Base-by-base conservation (phyloP, 2,329 filamentous ascomycete species). In the Boeremia lycopersici region DNA sequence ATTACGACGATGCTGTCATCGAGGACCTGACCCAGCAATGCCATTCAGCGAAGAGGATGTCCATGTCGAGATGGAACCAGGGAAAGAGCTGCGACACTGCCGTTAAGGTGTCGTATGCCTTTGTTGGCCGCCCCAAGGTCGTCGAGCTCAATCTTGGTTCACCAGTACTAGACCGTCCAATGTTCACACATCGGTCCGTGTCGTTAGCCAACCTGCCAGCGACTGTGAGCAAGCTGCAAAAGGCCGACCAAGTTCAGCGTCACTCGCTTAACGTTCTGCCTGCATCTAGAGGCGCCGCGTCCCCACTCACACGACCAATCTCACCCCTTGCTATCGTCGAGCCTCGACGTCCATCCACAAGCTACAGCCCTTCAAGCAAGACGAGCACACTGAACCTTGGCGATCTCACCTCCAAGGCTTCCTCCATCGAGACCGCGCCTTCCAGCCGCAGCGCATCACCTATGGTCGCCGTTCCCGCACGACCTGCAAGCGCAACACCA, bases 41-140 rank as follows among this genome's bases (percentile, higher is more conserved):
- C 53, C 54, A 66, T 33, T 65, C 64, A 35, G 71, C 70, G 7
- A 63, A 69, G 44, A 69, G 64, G 36, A 68, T 74, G 65, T 72
- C 70, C 1, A 63, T 74, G 17, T 68, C 68, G 7, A 34, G 66
- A 47, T 70, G 65, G 61, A 65, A 72, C 41, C 70, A 70, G 49
- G 69, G 68, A 41, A 68, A 67, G 63, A 72, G 68, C 55, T 70
- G 68, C 53, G 72, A 75, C 61, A 65, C 73, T 61, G 74, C 74
- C 31, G 69, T 74, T 39, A 64, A 66, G 35, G 71, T 76, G 12
- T 74, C 73, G 11, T 74, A 73, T 43, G 68, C 72, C 33, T 72
- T 72, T 29, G 73, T 66, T 19, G 74, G 73, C 15, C 71, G 73
- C 7, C 72, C 74, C 40, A 76, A 74, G 63, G 66, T 76, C 6